A percentile compares a stretch with the other conserved stretches of the same genome.
These are phyloP conservation scores for Diaporthe citrichinensis DNA, from an alignment of 2,329 filamentous ascomycete genomes.

Conservation along the genomic window DNA sequence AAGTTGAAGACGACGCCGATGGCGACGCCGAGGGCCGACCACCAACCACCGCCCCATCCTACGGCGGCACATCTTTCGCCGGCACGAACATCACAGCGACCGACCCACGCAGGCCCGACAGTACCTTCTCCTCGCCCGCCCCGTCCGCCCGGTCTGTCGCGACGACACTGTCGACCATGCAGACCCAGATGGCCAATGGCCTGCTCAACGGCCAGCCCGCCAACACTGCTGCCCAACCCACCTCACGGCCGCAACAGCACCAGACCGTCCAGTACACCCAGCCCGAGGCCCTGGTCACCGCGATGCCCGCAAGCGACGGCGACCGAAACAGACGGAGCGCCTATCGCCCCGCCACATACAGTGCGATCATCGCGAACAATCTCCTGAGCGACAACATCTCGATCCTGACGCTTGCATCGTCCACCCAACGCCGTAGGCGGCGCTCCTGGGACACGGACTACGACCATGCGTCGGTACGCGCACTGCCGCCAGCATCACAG, in stretches of 20 bases:
- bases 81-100: constrained; percentile 81
- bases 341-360: constrained; percentile 78
- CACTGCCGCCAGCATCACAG: constrained; percentile 80
- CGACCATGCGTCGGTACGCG: constrained; percentile 78
- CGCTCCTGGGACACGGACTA: constrained; percentile 85
- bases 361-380: constrained; percentile 84
- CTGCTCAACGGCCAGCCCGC: constrained; percentile 52
- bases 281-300: constrained; percentile 76
- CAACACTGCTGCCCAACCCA: constrained; percentile 61
- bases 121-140: constrained; percentile 86
- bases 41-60: constrained; percentile 83
- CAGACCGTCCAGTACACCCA: constrained; percentile 75
- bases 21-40: constrained; percentile 51
- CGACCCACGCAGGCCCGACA: constrained; percentile 77
- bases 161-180: constrained; percentile 88
- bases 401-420: constrained; percentile 87
- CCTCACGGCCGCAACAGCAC: constrained; percentile 51
- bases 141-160: constrained; percentile 85
- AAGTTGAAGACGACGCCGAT: constrained; percentile 10
- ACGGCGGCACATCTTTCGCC: constrained; percentile 74
- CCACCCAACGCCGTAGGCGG: constrained; percentile 81
- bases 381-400: constrained; percentile 88
- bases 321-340: constrained; percentile 47
- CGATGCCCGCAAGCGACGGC: constrained; percentile 69
- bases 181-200: constrained; percentile 76